Percentiles rank a stretch among this genome's conserved stretches.
phyloP scores from a whole-genome alignment of 768 basidiomycete species.

The Trametes cinnabarina region DNA sequence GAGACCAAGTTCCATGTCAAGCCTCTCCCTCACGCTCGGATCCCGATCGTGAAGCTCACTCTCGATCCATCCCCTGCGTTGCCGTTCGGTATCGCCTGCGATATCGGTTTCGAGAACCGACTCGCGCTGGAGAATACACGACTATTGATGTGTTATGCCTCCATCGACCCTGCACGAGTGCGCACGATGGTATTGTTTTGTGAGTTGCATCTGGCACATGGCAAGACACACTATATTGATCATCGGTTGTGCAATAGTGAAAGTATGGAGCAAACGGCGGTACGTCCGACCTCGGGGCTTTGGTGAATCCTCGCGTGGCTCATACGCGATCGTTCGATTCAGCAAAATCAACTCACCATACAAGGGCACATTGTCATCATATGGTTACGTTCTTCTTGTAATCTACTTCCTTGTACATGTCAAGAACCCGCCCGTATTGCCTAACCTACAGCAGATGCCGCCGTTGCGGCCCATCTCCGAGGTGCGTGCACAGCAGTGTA shows the following conservation, averaged over 20 bases:
- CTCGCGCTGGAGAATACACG: conserved; percentile 96
- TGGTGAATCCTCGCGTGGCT: background rate
- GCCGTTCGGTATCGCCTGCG: conserved; percentile 89
- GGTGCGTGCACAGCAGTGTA: conserved; percentile 38
- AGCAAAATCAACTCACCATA: conserved; percentile 99
- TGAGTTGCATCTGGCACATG: conserved; percentile 47
- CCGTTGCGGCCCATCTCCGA: conserved; percentile 83
- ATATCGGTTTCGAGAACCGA: conserved; percentile 98
- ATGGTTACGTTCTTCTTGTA: conserved; percentile 96
- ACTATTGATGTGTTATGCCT: conserved; percentile 94
- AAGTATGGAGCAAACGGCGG: conserved; percentile 98
- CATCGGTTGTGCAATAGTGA: conserved; percentile 54
- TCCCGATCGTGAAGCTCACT: conserved; percentile 97
- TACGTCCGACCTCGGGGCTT: conserved; percentile 32
- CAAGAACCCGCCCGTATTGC: conserved; percentile 94
- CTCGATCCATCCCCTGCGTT: conserved; percentile 82
- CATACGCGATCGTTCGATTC: background rate
- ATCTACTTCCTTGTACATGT: conserved; percentile 98
- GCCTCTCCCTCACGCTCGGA: conserved; percentile 91
- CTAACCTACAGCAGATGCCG: conserved; percentile 94
- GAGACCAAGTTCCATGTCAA: conserved; percentile 98
- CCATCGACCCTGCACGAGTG: conserved; percentile 92
- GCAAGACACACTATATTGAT: conserved; percentile 16
- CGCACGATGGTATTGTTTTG: conserved; percentile 93
- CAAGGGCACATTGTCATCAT: conserved; percentile 92